These are phyloP conservation scores for Solanum etuberosum DNA, from an alignment of 257 asterid genomes.

Conservation along the genomic window DNA sequence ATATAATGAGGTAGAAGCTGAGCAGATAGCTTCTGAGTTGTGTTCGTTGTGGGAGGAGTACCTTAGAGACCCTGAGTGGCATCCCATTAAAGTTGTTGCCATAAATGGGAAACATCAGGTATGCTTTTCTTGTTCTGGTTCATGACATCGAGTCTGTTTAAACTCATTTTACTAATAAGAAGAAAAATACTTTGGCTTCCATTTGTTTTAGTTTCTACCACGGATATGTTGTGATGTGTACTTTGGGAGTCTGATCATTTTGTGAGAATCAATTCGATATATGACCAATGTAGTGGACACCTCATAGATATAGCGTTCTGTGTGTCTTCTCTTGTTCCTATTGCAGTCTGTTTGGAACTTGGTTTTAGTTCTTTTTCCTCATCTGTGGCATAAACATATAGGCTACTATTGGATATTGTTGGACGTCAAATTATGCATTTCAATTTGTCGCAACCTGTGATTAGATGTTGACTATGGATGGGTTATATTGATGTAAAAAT, in stretches of 20 bases:
- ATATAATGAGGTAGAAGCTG: conserved; percentile 56
- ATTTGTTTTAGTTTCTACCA: background rate
- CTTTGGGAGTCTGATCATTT: background rate
- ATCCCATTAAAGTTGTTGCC: conserved; percentile 57
- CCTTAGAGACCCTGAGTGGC: conserved; percentile 94
- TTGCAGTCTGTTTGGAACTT: background rate
- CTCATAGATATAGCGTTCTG: background rate
- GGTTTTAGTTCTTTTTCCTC: background rate
- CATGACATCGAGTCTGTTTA: background rate
- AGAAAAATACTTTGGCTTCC: background rate
- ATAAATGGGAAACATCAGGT: conserved; percentile 55
- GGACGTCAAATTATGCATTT: background rate
- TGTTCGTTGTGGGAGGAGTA: conserved; percentile 89
- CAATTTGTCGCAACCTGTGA: background rate
- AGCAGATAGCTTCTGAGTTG: conserved; percentile 70
- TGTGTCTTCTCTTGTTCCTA: background rate
- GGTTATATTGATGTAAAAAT: background rate
- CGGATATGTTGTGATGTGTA: background rate
- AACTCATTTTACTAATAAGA: background rate
- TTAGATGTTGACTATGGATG: background rate
- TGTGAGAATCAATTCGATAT: background rate
- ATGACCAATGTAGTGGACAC: background rate
- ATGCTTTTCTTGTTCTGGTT: conserved; percentile 1
- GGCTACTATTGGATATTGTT: background rate
- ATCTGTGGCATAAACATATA: background rate